A percentile compares a stretch with the other conserved stretches of the same genome.
These are phyloP conservation scores for Aspergillus cristatus DNA, from an alignment of 495 filamentous ascomycete genomes.

Conservation along the genomic window DNA sequence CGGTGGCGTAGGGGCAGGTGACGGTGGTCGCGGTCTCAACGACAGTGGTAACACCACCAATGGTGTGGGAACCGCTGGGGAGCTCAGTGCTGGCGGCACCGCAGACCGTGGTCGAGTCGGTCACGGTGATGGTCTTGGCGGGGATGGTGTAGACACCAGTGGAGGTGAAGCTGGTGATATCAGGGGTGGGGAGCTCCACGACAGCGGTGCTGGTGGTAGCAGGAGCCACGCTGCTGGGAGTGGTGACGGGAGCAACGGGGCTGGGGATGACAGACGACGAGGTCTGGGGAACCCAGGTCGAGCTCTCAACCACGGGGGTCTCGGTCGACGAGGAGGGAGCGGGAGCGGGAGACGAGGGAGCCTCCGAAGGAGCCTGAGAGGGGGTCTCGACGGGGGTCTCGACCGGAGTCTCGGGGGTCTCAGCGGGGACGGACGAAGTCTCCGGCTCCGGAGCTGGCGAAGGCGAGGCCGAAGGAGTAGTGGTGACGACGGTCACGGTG, in stretches of 20 bases:
- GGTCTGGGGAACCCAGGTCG: background rate
- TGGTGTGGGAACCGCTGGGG: slow-evolving; percentile 57
- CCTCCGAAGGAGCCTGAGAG: slow-evolving; percentile 9
- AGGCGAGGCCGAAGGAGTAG: slow-evolving; percentile 9
- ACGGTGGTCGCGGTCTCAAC: slow-evolving; percentile 62
- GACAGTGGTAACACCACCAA: slow-evolving; percentile 69
- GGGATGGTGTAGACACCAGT: slow-evolving; percentile 76
- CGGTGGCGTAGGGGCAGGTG: slow-evolving; percentile 64
- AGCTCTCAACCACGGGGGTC: slow-evolving; percentile 7
- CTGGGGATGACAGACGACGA: slow-evolving; percentile 4
- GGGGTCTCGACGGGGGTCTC: slow-evolving; percentile 2
- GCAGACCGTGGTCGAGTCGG: slow-evolving; percentile 60
- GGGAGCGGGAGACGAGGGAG: slow-evolving; percentile 19
- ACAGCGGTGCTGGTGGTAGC: slow-evolving; percentile 7
- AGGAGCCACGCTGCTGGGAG: slow-evolving; percentile 8
- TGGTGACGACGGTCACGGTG: slow-evolving; percentile 26
- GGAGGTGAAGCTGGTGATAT: slow-evolving; percentile 56
- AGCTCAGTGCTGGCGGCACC: slow-evolving; percentile 54
- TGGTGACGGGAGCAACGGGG: background rate
- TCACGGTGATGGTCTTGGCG: slow-evolving; percentile 62
- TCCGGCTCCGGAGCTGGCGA: slow-evolving; percentile 8
- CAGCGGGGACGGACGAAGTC: slow-evolving; percentile 2
- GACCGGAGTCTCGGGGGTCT: slow-evolving; percentile 4
- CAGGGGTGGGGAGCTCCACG: slow-evolving; percentile 50
- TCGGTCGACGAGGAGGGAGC: slow-evolving; percentile 26